Base-by-base conservation (phyloP, 495 filamentous ascomycete genomes). In the Xylaria sp. region DNA sequence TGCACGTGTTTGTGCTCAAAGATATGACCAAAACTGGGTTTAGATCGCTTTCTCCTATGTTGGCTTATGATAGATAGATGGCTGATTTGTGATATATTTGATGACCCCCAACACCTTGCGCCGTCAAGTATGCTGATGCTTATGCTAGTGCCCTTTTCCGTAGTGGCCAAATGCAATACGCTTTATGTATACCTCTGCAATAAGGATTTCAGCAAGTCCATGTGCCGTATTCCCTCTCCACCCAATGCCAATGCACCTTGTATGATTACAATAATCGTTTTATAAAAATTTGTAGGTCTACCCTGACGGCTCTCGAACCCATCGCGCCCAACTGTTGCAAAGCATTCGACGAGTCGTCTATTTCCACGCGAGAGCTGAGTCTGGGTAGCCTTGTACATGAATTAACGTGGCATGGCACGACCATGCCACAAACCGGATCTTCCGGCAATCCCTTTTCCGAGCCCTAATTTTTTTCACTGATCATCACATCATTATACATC, bases 41-140 rank as follows among this genome's bases (percentile, higher is more conserved):
- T 2, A 55, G 12, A 14, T 53, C 12, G 5, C n/a, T 21, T 24
- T 17, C 9, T 29, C 2, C 24, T 3, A 26, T 17, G 24, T 55
- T 55, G 52, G 26, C 24, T 31, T 7, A 31, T 55, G 17, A 31
- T 5, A n/a, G 26, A 9, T 7, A 11, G 26, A 3, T 29, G 14
- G 31, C 17, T 55, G 26, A 37, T 37, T 37, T 37, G 35, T 55
- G 52, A 55, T 55, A 29, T 55, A 55, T 52, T 66, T 66, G 44
- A 53, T 50, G 35, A 69, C 48, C 61, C 59, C 66, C 41, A 52
- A 41, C 41, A 66, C 66, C 70, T 66, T 61, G 55, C 67, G 52
- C 67, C 67, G 55, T 50, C 29, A 17, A 59, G 67, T 48, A 68
- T 68, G 67, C 67, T 19, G 55, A 68, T 68, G 64, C 64, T 55